Evolutionary conservation across 75 land plant species (phyloP).

Genomic region (Cupressus sempervirens): DNA sequence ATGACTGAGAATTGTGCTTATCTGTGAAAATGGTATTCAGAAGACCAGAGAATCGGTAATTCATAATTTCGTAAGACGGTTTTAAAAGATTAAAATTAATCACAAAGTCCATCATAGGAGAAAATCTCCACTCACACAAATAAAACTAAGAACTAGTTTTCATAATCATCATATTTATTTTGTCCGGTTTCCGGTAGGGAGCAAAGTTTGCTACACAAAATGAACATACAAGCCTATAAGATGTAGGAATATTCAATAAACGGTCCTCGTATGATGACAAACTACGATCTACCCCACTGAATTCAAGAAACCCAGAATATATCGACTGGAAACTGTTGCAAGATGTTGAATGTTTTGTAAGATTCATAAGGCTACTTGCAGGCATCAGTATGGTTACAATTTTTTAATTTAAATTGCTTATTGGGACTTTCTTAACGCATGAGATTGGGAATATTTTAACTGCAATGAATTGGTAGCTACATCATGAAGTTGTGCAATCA

Average conservation of each 20-base stretch:
- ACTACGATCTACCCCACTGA: not conserved
- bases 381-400: not conserved
- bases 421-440: not conserved
- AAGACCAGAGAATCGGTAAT: not conserved
- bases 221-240: not conserved
- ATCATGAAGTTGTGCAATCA: not conserved
- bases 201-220: not conserved
- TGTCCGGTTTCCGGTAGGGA: not conserved
- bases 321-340: not conserved
- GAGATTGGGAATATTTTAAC: not conserved
- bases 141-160: not conserved
- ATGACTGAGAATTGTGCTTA: not conserved
- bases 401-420: not conserved
- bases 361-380: not conserved
- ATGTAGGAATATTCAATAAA: not conserved
- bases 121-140: not conserved
- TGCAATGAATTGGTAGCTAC: not conserved
- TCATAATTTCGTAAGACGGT: not conserved
- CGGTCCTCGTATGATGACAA: not conserved
- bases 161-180: not conserved
- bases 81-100: not conserved
- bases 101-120: not conserved
- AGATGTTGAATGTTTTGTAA: not conserved
- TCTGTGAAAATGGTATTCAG: not conserved
- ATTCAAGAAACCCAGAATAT: not conserved